Evolutionary conservation across 2,329 filamentous ascomycete genomes (phyloP).

Genomic region (Helminthosporium solani): DNA sequence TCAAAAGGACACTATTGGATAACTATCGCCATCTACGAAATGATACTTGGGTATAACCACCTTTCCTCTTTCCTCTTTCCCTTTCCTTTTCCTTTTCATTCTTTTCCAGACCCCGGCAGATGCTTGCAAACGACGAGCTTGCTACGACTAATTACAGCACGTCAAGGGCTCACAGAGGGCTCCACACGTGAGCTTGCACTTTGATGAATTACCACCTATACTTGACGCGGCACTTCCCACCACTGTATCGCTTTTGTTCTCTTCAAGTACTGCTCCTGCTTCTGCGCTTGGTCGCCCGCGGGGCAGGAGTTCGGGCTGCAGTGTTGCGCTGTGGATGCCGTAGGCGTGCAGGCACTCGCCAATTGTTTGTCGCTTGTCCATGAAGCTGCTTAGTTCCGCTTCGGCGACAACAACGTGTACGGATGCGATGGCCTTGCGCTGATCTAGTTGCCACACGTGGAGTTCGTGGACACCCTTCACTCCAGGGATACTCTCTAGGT

Average conservation of each 20-base stretch:
- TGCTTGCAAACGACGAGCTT: too few species aligned
- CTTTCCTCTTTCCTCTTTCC: not conserved
- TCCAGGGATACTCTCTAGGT: constrained; percentile 68
- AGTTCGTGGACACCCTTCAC: constrained; percentile 69
- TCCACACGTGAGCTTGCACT: constrained; percentile 57
- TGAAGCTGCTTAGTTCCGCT: constrained; percentile 58
- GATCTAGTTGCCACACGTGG: constrained; percentile 72
- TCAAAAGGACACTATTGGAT: too few species aligned
- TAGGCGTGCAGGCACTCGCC: constrained; percentile 71
- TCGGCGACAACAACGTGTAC: constrained; percentile 67
- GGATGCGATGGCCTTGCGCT: constrained; percentile 68
- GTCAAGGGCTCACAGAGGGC: constrained; percentile 54
- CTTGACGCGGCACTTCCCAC: constrained; percentile 9
- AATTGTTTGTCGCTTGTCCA: constrained; percentile 61
- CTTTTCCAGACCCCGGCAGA: too few species aligned
- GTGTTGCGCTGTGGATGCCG: constrained; percentile 68
- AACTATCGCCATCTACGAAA: too few species aligned
- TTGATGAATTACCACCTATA: constrained; percentile 18
- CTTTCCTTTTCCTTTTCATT: too few species aligned
- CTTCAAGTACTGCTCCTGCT: constrained; percentile 3
- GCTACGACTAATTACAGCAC: constrained; percentile 50
- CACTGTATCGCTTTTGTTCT: constrained; percentile 4
- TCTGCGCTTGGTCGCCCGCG: not conserved
- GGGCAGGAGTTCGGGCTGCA: constrained; percentile 63
- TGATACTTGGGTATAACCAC: too few species aligned